Evolutionary conservation across 371 early-diverging fungal genomes (phyloP).

Genomic region (Mortierella sp.): DNA sequence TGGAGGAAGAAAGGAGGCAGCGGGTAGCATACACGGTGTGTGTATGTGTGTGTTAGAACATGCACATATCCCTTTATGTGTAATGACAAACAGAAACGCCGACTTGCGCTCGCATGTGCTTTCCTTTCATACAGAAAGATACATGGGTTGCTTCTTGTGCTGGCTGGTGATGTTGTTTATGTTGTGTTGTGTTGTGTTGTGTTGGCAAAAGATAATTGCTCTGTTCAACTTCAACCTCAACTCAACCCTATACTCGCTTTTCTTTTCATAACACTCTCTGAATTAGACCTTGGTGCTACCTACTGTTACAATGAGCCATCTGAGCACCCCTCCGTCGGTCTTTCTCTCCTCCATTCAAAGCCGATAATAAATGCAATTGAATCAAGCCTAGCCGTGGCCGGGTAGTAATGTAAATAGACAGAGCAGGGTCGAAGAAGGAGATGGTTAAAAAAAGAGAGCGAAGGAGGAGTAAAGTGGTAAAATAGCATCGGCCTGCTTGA

Average conservation of each 20-base stretch:
- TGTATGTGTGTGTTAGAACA: too few species aligned
- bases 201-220: slow-evolving; percentile 2
- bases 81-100: slow-evolving; percentile 2
- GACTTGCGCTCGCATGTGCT: slow-evolving; percentile 4
- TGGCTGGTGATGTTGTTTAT: too few species aligned
- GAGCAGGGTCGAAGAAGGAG: neutral
- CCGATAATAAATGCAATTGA: neutral
- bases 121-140: neutral
- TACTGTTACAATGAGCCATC: neutral
- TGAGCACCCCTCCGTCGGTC: slow-evolving; percentile 1
- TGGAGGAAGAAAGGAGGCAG: too few species aligned
- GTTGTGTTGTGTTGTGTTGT: too few species aligned
- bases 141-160: neutral
- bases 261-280: neutral
- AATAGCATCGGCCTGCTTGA: neutral
- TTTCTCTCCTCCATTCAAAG: neutral
- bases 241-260: too few species aligned
- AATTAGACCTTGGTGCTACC: slow-evolving; percentile 3
- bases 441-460: neutral
- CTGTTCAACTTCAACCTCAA: neutral
- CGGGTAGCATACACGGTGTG: too few species aligned
- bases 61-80: neutral
- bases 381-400: neutral
- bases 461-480: neutral
- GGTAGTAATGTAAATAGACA: neutral